Percentiles rank a stretch among this genome's conserved stretches.
Evolutionary conservation across 2,329 filamentous ascomycete genomes (phyloP).

Genomic region (Gnomoniopsis sp.): DNA sequence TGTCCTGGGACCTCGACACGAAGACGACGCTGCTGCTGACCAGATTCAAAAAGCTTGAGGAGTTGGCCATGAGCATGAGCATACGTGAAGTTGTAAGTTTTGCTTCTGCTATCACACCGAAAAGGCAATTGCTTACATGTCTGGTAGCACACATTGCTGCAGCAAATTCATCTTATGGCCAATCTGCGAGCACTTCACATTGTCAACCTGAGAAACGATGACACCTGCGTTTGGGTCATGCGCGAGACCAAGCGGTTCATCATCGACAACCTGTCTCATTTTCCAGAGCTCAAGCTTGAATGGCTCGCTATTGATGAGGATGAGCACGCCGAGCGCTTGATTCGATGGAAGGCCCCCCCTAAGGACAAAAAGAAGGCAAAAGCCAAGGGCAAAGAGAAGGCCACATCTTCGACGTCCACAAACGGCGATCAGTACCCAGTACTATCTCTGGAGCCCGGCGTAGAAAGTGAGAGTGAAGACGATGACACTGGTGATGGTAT

Average conservation of each 20-base stretch:
- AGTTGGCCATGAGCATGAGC: slow-evolving; percentile 54
- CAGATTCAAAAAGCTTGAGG: slow-evolving; percentile 44
- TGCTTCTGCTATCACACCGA: neutral
- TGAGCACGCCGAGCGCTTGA: slow-evolving; percentile 45
- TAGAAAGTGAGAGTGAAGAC: slow-evolving; percentile 29
- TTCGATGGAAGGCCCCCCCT: slow-evolving; percentile 34
- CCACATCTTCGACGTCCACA: slow-evolving; percentile 20
- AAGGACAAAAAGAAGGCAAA: slow-evolving; percentile 26
- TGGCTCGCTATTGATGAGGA: slow-evolving; percentile 55
- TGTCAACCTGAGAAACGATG: slow-evolving; percentile 50
- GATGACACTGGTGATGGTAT: slow-evolving; percentile 24
- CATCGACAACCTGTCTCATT: slow-evolving; percentile 54
- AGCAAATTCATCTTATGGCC: slow-evolving; percentile 49
- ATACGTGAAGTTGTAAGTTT: slow-evolving; percentile 50
- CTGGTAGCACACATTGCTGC: slow-evolving; percentile 53
- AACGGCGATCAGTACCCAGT: slow-evolving; percentile 24
- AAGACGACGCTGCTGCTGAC: slow-evolving; percentile 54
- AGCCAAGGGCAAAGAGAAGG: slow-evolving; percentile 34
- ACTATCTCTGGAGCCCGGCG: slow-evolving; percentile 24
- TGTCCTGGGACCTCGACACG: slow-evolving; percentile 55
- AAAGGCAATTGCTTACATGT: slow-evolving; percentile 13
- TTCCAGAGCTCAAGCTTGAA: slow-evolving; percentile 53
- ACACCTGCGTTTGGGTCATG: slow-evolving; percentile 54
- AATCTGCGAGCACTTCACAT: slow-evolving; percentile 55
- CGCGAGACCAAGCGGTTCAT: slow-evolving; percentile 56